phyloP scores from a whole-genome alignment of 495 filamentous ascomycete genomes.

The Bathelium albidoporum region DNA sequence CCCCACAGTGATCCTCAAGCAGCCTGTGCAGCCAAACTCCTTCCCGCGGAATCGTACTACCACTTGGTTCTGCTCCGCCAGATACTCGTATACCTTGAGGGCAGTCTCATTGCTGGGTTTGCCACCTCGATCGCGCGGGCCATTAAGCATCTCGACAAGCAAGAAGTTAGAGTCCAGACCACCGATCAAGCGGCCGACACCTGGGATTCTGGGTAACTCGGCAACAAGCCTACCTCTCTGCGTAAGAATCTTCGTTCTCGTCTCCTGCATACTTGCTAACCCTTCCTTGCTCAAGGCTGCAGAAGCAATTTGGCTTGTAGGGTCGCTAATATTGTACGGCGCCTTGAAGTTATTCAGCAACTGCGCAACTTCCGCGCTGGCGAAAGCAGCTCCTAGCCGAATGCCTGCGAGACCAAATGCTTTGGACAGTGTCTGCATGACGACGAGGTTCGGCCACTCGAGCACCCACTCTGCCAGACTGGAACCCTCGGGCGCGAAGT shows the following conservation, averaged over 20 bases:
- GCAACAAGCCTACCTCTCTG: conserved; percentile 67
- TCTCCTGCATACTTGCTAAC: conserved; percentile 57
- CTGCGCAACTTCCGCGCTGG: conserved; percentile 45
- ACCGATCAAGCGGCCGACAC: conserved; percentile 72
- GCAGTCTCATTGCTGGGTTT: conserved; percentile 69
- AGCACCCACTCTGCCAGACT: conserved; percentile 86
- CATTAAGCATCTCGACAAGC: conserved; percentile 74
- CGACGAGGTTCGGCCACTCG: conserved; percentile 92
- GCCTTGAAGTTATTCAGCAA: conserved; percentile 88
- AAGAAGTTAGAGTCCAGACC: conserved; percentile 80
- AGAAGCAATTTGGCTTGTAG: conserved; percentile 69
- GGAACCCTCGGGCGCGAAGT: conserved; percentile 72
- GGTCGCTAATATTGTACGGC: conserved; percentile 85
- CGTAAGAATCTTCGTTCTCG: conserved; percentile 54
- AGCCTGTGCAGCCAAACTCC: conserved; percentile 80
- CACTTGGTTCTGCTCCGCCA: conserved; percentile 82
- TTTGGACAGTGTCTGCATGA: conserved; percentile 96
- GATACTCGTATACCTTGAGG: conserved; percentile 62
- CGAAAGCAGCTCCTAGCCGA: conserved; percentile 59
- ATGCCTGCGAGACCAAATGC: conserved; percentile 94
- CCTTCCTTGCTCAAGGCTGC: conserved; percentile 57
- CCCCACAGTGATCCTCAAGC: conserved; percentile 83
- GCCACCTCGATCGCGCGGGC: conserved; percentile 43
- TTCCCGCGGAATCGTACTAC: conserved; percentile 90
- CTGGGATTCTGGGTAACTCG: conserved; percentile 64